Percentiles rank a stretch among this genome's conserved stretches.
Evolutionary conservation across 2,329 filamentous ascomycete genomes (phyloP).

Genomic region (Trichophyton equinum): DNA sequence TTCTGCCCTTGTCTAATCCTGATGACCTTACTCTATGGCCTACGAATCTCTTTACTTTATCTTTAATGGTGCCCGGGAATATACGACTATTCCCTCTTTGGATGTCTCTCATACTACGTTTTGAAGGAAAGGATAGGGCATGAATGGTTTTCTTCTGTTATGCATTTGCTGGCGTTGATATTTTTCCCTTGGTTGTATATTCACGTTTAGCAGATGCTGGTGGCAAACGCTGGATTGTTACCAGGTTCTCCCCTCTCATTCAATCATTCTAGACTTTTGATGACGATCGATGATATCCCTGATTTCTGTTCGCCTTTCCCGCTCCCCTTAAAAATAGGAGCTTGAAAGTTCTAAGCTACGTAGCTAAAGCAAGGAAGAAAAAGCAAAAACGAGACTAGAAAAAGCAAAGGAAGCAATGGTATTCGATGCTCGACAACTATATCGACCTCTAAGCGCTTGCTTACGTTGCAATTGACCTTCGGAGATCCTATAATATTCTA

Average conservation of each 20-base stretch:
- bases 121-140: background rate
- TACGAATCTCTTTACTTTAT: background rate
- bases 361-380: background rate
- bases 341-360: background rate
- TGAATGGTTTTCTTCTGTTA: background rate
- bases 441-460: too few relatives aligned
- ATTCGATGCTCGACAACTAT: too few relatives aligned
- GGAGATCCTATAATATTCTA: too few relatives aligned
- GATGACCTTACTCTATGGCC: background rate
- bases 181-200: background rate
- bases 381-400: too few relatives aligned
- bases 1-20: background rate
- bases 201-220: background rate
- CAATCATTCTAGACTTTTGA: background rate
- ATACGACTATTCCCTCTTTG: background rate
- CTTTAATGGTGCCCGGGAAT: background rate
- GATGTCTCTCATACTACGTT: too few relatives aligned
- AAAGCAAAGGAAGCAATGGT: too few relatives aligned
- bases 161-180: background rate
- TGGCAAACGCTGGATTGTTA: background rate
- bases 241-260: background rate
- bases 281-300: background rate
- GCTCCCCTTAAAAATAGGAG: background rate
- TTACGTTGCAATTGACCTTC: too few relatives aligned
- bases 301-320: background rate